Evolutionary conservation across 163 green algal genomes (phyloP).

Genomic region (Trebouxia gelatinosa): DNA sequence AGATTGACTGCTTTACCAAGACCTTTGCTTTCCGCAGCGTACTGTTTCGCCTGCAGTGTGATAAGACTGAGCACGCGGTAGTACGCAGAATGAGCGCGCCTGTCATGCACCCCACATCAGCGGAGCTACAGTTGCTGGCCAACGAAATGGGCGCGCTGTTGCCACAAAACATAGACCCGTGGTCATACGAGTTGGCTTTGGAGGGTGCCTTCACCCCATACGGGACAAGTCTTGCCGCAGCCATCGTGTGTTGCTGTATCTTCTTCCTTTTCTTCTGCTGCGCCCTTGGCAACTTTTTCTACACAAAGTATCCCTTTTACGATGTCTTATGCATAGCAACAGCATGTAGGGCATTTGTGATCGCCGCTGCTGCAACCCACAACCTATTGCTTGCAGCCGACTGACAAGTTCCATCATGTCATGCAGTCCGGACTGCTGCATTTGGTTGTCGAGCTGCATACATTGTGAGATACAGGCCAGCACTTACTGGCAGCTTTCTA

Average conservation of each 20-base stretch:
- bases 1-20: too few relatives aligned
- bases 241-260: background rate
- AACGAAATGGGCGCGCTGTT: too few relatives aligned
- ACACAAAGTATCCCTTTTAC: slow-evolving; percentile 21
- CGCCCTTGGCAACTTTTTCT: background rate
- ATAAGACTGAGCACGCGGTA: too few relatives aligned
- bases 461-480: slow-evolving; percentile 10
- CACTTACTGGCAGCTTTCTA: slow-evolving; percentile 1
- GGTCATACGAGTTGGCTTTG: background rate
- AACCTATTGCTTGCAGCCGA: background rate
- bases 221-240: background rate
- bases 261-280: slow-evolving; percentile 9
- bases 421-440: slow-evolving; percentile 22
- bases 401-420: background rate
- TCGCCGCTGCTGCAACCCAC: background rate
- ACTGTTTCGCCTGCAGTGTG: too few relatives aligned
- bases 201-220: background rate
- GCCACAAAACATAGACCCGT: too few relatives aligned
- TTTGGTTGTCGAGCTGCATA: slow-evolving; percentile 20
- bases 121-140: too few relatives aligned
- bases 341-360: background rate
- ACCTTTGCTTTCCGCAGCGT: too few relatives aligned
- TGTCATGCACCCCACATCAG: too few relatives aligned
- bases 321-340: slow-evolving; percentile 10
- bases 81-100: too few relatives aligned